Evolutionary conservation across 2,329 filamentous ascomycete species (phyloP), one percentile per base, ranked within the genome.

Genomic region (Talaromyces sp.): DNA sequence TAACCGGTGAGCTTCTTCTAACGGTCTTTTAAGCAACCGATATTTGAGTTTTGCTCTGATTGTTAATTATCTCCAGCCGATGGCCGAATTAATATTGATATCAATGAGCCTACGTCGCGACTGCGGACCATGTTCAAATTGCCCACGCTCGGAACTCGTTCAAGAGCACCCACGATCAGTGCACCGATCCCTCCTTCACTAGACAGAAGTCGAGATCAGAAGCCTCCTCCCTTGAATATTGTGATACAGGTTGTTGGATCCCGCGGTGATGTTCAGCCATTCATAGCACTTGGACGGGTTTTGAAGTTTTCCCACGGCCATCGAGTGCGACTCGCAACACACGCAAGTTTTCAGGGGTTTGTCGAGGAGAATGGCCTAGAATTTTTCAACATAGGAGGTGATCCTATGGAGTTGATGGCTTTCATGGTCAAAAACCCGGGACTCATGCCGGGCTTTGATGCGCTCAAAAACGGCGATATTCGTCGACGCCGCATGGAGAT

Each of bases 361-460:
- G 84, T 91, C 3, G 81, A 85, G 60, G 83, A 88, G 54, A 85
- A 86, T 68, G 86, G 81, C 0, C 79, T 92, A 13, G 89, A 91
- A 65, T 92, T 91, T 71, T 91, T 88, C 71, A 82, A 76, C 61
- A 88, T 91, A 53, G 87, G 88, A n/a, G 88, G 88, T 2, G 87
- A 91, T 68, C 88, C 88, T 1, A 81, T 85, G 1, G 83, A 89
- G 66, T 77, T 91, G 43, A 91, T 91, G 88, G 89, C 90, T 2
- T 95, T 93, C 66, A 95, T 95, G 90, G 90, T 94, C 46, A 92
- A 92, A 72, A 89, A 94, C 64, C 89, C 91, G 0, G 89, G 90
- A 0, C 77, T 96, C 33, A 90, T 95, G 86, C 91, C 91, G 1
- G 88, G 88, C 0, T 84, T 93, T 59, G 87, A 92, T 51, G 86